Evolutionary conservation across 306 rosid species (phyloP).

Genomic region (Gleditsia sinensis): DNA sequence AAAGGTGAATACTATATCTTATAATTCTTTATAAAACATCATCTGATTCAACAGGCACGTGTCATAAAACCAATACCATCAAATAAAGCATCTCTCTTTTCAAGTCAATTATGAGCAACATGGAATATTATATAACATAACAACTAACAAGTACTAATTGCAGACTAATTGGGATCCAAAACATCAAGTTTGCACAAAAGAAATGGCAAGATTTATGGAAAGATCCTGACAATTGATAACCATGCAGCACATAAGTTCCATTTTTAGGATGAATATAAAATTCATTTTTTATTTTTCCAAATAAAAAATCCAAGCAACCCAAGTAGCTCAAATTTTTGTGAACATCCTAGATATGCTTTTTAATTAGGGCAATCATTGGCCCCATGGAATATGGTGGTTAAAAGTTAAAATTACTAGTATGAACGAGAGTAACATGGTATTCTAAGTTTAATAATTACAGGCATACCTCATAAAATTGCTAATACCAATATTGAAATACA

Average conservation of each 20-base stretch:
- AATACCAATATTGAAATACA: constrained; percentile 14
- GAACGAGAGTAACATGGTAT: constrained; percentile 5
- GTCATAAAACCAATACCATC: constrained; percentile 17
- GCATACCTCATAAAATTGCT: constrained; percentile 2
- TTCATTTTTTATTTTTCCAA: constrained; percentile 15
- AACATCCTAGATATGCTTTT: constrained; percentile 21
- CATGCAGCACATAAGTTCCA: background rate
- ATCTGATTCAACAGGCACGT: constrained; percentile 25
- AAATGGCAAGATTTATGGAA: constrained; percentile 13
- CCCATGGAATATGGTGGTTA: constrained; percentile 2
- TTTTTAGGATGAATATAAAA: constrained; percentile 10
- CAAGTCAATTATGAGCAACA: constrained; percentile 15
- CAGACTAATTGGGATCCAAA: constrained; percentile 28
- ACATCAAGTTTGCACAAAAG: constrained; percentile 17
- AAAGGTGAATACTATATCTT: background rate
- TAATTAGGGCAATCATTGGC: constrained; percentile 13
- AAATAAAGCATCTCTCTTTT: constrained; percentile 20
- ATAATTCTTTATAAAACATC: constrained; percentile 17
- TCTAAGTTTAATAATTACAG: constrained; percentile 17
- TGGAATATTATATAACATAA: constrained; percentile 8
- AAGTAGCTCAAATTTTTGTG: constrained; percentile 25
- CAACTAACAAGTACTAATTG: constrained; percentile 7
- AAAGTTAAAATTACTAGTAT: constrained; percentile 16
- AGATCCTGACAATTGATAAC: background rate
- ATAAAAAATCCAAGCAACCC: constrained; percentile 3